A percentile compares a stretch with the other conserved stretches of the same genome.
Conservation (phyloP, 1,139 yeast genomes). For the Pichia sp. region DNA sequence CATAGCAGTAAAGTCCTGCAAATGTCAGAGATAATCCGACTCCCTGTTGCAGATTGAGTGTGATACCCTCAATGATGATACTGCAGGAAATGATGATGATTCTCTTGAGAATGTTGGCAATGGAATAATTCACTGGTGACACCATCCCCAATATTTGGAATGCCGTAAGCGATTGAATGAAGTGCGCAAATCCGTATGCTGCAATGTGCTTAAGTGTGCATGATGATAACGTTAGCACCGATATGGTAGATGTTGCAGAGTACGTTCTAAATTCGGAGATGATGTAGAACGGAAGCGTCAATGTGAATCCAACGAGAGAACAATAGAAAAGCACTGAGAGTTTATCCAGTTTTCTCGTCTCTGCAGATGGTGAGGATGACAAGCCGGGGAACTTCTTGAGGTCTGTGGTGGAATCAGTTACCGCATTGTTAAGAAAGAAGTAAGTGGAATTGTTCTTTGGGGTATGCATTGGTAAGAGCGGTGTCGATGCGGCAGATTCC, state of each 20-base stretch:
- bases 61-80: slow-evolving; percentile 69
- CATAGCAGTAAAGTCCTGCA: slow-evolving; percentile 58
- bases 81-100: slow-evolving; percentile 80
- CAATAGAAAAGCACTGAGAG: slow-evolving; percentile 79
- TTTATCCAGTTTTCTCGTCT: slow-evolving; percentile 57
- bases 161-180: slow-evolving; percentile 78
- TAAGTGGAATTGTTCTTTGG: background rate
- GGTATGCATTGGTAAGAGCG: slow-evolving; percentile 26
- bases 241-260: slow-evolving; percentile 15
- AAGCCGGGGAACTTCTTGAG: background rate
- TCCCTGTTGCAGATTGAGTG: slow-evolving; percentile 48
- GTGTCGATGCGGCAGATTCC: slow-evolving; percentile 28
- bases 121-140: slow-evolving; percentile 84
- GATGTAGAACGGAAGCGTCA: slow-evolving; percentile 75
- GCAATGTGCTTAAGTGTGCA: slow-evolving; percentile 34
- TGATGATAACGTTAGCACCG: slow-evolving; percentile 32
- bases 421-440: background rate
- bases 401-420: background rate
- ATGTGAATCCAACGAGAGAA: slow-evolving; percentile 67
- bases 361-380: background rate
- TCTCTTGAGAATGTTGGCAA: slow-evolving; percentile 83
- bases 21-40: slow-evolving; percentile 67
- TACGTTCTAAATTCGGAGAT: slow-evolving; percentile 41
- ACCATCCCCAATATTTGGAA: slow-evolving; percentile 83
- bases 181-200: slow-evolving; percentile 73